These are phyloP conservation scores for Grosmannia clavigera DNA, from an alignment of 2,329 filamentous ascomycete genomes.

Conservation along the genomic window DNA sequence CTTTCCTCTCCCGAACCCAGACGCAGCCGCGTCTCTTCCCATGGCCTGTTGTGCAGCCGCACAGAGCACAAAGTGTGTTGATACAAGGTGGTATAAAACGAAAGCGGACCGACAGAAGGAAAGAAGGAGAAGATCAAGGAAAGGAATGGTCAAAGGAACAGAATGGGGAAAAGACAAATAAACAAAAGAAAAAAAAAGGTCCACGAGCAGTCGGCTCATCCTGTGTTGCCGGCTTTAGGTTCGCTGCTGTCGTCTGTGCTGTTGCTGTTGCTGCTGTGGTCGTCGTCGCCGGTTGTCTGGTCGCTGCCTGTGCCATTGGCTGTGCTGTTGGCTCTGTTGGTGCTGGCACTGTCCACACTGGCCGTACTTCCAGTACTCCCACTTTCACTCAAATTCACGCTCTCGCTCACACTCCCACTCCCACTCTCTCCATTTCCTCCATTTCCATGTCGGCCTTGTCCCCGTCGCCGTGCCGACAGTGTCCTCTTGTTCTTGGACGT, in stretches of 20 bases:
- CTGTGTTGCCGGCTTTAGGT: too few species aligned
- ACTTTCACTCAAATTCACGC: not conserved
- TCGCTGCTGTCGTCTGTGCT: slow-evolving; percentile 6
- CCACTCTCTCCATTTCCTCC: too few species aligned
- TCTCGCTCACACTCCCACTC: not conserved
- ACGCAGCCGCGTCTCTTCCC: too few species aligned
- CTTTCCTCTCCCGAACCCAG: too few species aligned
- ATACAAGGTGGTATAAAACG: not conserved
- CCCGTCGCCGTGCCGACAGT: not conserved
- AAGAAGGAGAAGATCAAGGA: not conserved
- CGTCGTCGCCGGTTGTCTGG: not conserved
- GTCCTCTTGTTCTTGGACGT: not conserved
- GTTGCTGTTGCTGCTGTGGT: slow-evolving; percentile 9
- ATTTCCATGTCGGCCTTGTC: not conserved
- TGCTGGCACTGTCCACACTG: not conserved
- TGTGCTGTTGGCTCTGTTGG: not conserved
- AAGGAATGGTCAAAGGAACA: not conserved
- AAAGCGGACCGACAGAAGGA: not conserved
- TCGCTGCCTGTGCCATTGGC: not conserved
- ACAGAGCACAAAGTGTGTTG: not conserved
- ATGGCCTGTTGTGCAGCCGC: too few species aligned
- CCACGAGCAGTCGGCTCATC: too few species aligned
- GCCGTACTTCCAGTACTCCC: too few species aligned
- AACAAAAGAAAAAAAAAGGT: not conserved
- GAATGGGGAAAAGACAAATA: too few species aligned